Base-by-base conservation (phyloP, 2,329 filamentous ascomycete genomes). In the Aspergillus fructus region DNA sequence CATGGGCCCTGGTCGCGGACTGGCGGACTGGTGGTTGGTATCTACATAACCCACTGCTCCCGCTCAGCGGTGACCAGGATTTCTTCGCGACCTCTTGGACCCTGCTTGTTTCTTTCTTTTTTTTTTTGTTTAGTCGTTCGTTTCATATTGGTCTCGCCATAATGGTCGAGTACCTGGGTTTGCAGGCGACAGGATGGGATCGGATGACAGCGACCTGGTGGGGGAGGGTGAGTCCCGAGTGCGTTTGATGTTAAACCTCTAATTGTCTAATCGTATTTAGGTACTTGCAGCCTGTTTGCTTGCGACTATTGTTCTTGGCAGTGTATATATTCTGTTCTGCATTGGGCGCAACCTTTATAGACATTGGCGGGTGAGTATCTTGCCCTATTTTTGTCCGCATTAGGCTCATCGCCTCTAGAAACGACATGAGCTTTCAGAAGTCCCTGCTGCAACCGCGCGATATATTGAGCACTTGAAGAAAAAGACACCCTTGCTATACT, bases 111-210 rank as follows among this genome's bases (percentile, higher is more conserved):
- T 48, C 2, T 17, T 41, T 48, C 27, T 42, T 46, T 24, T 13
- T 41, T 48, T 37, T 42, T 46, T 19, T 52, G n/a, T 33, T 39
- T 33, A 33, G 42, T 52, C 40, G 2, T 27, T 54, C 45, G 49
- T 57, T 53, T 34, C 12, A 27, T 7, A 15, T 19, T 40, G 24
- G 23, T 23, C n/a, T 49, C 40, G 39, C 40, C 46, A 34, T 48
- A 19, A 63, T 63, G 61, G 60, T 49, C 21, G 58, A 62, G 27
- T 62, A 57, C 37, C 56, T 63, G 57, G 61, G 61, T 15, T 56
- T 63, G 42, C 48, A 62, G 50, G 61, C 61, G 42, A 53, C 61
- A 30, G 61, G 61, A 49, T 62, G 61, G 61, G 47, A 60, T 53
- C 49, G 46, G 8, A 63, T 63, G 61, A 41, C 54, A 1, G 53